These are phyloP conservation scores for Areca catechu DNA, from an alignment of 176 grass and related monocot genomes.

Conservation along the genomic window DNA sequence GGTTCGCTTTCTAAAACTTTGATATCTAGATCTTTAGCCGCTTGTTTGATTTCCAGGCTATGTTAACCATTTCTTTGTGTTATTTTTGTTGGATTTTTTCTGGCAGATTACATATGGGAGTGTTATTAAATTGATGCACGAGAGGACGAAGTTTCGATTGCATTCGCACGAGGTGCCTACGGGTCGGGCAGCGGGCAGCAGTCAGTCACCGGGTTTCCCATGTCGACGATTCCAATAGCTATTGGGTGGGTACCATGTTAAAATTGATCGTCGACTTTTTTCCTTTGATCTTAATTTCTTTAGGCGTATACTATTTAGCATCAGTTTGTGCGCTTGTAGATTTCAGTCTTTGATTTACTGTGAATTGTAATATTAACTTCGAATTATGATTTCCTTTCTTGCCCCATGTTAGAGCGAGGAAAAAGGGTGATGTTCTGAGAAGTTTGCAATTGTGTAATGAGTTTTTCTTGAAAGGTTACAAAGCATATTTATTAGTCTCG, in stretches of 20 bases:
- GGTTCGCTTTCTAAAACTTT: background rate
- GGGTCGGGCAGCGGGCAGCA: slow-evolving; percentile 79
- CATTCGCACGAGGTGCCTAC: slow-evolving; percentile 77
- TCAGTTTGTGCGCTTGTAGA: too few relatives aligned
- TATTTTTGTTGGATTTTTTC: slow-evolving; percentile 18
- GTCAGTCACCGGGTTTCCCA: slow-evolving; percentile 60
- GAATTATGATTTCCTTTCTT: too few relatives aligned
- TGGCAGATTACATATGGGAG: slow-evolving; percentile 48
- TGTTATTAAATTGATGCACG: slow-evolving; percentile 70
- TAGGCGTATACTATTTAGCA: too few relatives aligned
- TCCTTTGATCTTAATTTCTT: too few relatives aligned
- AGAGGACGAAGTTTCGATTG: slow-evolving; percentile 62
- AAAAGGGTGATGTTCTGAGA: too few relatives aligned
- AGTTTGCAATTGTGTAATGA: too few relatives aligned
- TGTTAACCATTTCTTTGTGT: background rate
- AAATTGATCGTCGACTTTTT: background rate
- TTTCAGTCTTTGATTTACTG: too few relatives aligned
- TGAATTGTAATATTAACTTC: too few relatives aligned
- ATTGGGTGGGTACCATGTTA: slow-evolving; percentile 39
- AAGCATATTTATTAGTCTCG: too few relatives aligned
- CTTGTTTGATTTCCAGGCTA: background rate
- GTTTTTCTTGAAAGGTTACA: too few relatives aligned
- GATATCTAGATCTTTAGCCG: background rate
- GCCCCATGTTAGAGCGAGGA: too few relatives aligned
- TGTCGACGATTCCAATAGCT: slow-evolving; percentile 69